Evolutionary conservation across 2,329 filamentous ascomycete species (phyloP), one percentile per base, ranked within the genome.

Genomic region (Exophiala aquamarina): DNA sequence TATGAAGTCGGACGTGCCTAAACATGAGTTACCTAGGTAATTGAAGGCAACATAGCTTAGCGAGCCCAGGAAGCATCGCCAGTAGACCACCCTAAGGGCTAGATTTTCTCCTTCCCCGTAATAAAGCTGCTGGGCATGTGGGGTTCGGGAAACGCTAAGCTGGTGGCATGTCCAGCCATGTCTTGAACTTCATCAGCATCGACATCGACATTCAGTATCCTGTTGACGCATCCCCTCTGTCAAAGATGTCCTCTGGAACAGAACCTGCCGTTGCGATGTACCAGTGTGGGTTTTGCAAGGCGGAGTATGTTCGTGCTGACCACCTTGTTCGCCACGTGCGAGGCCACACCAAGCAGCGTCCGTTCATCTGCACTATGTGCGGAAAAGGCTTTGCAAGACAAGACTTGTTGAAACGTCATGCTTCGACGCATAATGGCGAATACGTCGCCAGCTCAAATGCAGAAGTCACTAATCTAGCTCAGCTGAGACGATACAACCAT

Each of bases 301-400:
- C 71, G 37, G 70, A 69, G 42, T 79, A 78, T 60, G 72, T 70
- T 13, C 68, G 76, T 18, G 69, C 74, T 3, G 76, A 79, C 58
- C 75, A 79, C 60, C 65, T 79, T 18, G 72, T 71, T 44, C 71
- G 75, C 41, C 76, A 79, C 63, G 75, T 79, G 31, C 70, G 76
- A 53, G 72, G 74, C 50, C 74, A 65, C 41, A 66, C 61, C 1
- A 54, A 58, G 5, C 63, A 66, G 32, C 65, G 65, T 19, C 63
- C 63, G 6, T 66, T 64, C 18, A 54, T 63, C 7, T 66, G 63
- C 39, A 52, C 62, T 34, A 50, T 65, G 4, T 66, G 63, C 44
- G 58, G 57, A 17, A 66, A 66, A 42, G 61, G 60, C 10, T 66
- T 65, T 33, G 63, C 59, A 2, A 54, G 63, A 34, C 62, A 62